phyloP scores from a whole-genome alignment of 805 yeast species.

The Priceomyces melissophilus region DNA sequence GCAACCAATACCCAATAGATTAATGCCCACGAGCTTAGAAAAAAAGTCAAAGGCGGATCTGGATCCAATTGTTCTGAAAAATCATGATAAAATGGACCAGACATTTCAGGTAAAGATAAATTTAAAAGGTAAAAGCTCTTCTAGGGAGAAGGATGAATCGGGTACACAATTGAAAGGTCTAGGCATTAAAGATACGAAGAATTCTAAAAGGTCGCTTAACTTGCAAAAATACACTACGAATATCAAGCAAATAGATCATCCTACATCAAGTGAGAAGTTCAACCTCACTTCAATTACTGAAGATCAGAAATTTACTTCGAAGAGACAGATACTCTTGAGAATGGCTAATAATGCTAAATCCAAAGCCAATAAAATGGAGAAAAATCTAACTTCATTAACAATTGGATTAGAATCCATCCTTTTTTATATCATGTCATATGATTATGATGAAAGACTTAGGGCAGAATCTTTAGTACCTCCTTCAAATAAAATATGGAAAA shows the following conservation, averaged over 20 bases:
- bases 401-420: slow-evolving; percentile 27
- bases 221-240: neutral
- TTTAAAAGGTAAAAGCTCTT: slow-evolving; percentile 16
- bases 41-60: neutral
- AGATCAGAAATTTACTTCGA: slow-evolving; percentile 1
- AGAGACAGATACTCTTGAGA: slow-evolving; percentile 19
- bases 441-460: slow-evolving; percentile 31
- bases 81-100: slow-evolving; percentile 11
- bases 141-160: slow-evolving; percentile 9
- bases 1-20: neutral
- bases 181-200: slow-evolving; percentile 5
- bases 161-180: slow-evolving; percentile 10
- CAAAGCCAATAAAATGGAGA: slow-evolving; percentile 15
- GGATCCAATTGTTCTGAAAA: neutral
- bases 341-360: slow-evolving; percentile 16
- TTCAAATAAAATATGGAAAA: slow-evolving; percentile 30
- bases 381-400: slow-evolving; percentile 17
- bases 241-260: neutral
- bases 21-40: neutral
- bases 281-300: neutral
- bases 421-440: slow-evolving; percentile 23
- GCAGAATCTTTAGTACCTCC: slow-evolving; percentile 21
- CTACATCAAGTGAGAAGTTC: no score
- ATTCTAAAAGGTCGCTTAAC: neutral
- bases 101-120: slow-evolving; percentile 23